These are phyloP conservation scores for Sisymbrium irio DNA, from an alignment of 345 rosid genomes.

Conservation along the genomic window DNA sequence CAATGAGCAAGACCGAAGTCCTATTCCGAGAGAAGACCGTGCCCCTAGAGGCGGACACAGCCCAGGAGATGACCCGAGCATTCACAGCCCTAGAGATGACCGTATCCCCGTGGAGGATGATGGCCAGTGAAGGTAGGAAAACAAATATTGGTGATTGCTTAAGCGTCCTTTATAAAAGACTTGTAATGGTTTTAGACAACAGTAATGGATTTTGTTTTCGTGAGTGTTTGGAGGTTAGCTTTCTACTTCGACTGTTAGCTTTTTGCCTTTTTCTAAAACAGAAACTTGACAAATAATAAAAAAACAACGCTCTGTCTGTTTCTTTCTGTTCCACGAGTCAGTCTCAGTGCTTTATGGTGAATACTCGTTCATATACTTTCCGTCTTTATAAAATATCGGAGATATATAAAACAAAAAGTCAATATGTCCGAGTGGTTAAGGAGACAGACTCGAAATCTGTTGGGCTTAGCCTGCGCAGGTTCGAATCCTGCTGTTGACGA, in stretches of 20 bases:
- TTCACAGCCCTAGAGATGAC: conserved; percentile 16
- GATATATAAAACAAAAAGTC: too few species aligned
- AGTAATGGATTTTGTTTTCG: not conserved
- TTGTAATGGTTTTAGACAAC: not conserved
- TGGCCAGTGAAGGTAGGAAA: conserved; percentile 12
- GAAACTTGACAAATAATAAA: not conserved
- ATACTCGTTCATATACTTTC: too few species aligned
- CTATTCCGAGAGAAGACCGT: conserved; percentile 23
- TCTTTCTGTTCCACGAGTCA: too few species aligned
- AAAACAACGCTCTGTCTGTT: not conserved
- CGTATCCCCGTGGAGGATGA: conserved; percentile 20
- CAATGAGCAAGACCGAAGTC: conserved; percentile 43
- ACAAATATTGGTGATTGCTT: not conserved
- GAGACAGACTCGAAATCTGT: conserved; percentile 99
- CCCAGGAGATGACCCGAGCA: conserved; percentile 17
- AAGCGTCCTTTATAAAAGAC: not conserved
- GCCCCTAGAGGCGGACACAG: conserved; percentile 4
- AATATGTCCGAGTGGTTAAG: conserved; percentile 99
- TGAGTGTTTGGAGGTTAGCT: not conserved
- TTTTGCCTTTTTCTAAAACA: too few species aligned
- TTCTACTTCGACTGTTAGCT: not conserved
- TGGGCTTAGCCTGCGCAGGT: conserved; percentile 99
- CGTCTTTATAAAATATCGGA: too few species aligned
- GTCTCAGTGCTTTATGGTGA: too few species aligned
- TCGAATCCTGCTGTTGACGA: conserved; percentile 99